Evolutionary conservation across 805 yeast species (phyloP), one percentile per base, ranked within the genome.

Genomic region (Wickerhamomyces alni): DNA sequence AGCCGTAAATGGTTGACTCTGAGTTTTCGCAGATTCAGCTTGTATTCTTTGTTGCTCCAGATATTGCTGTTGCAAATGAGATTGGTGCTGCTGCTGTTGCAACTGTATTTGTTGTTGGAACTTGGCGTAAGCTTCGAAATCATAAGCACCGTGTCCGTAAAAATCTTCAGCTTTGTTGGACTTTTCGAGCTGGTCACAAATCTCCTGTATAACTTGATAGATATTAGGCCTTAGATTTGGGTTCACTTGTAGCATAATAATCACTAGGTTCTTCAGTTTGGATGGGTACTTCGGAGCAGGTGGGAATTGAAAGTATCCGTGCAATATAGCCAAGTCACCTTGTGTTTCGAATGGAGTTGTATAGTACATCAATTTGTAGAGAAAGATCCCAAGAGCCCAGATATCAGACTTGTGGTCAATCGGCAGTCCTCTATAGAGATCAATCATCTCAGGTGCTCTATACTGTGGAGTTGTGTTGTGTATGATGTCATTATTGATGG

Each of bases 391-490:
- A 35, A 91, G 65, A 0, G 99, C 99, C 99, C 99, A 91, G 35
- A 91, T 85, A 63, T 91, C 99, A 8, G 91, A 73, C 61, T 87
- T 87, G 53, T 89, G 94, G 61, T 91, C 93, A 30, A 91, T 84
- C 2, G 96, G 93, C 35, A 79, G 65, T 7, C 88, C 85, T 35
- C 87, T 69, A 57, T 82, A 82, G 19, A 89, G 70, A 61, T 91
- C 97, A 41, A 91, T 76, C 98, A 91, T 93, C 58, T 91, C 99
- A 0, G 99, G 99, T 0, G 94, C 72, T 46, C 99, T 70, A 58
- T 91, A 91, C 61, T 93, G 99, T 13, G 96, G 95, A 4, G 99
- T 91, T 0, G 99, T 91, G 56, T 91, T 95, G 46, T 81, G 78
- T 53, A 87, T 75, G 40, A 91, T 78, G 58, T 91, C 96, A 54